Evolutionary conservation across 306 rosid species (phyloP), one percentile per base, ranked within the genome.

Genomic region (Cicer judaicum): DNA sequence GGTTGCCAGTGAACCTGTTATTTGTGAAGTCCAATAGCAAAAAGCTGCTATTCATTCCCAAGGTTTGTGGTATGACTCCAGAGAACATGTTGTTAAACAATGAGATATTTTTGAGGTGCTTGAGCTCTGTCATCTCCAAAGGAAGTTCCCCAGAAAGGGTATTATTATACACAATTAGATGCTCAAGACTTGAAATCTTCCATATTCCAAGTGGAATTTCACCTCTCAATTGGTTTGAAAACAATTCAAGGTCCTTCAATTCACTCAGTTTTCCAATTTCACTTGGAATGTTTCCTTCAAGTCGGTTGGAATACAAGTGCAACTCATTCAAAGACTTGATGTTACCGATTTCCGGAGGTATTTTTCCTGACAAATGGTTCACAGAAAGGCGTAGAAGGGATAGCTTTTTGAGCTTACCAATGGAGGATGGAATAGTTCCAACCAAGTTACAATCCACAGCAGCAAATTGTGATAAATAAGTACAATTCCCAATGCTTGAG

Each of bases 131-230:
- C 82, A 89, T 87, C 84, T 88, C 91, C 63, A 74, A 16, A 69
- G 97, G 96, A 1, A 93, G 78, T 39, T 89, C 88, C 36, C 97
- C 98, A 3, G 79, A 84, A 54, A 93, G 96, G 56, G 73, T 85
- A 44, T 93, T 93, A 18, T 83, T 80, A 67, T 91, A 89, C 67
- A 93, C 80, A 68, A 73, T 80, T 76, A 93, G 60, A 49, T 83
- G 24, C 81, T 84, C 40, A 46, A 93, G 96, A 61, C 83, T 70
- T 48, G 70, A 89, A 79, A 89, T 91, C 91, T 89, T 93, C 98
- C 98, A 93, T 10, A 93, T 70, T 57, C 90, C 83, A 4, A 77
- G 78, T 2, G 98, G 98, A 82, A 93, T 89, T 80, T 89, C 88
- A 24, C 98, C 98, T 0, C 63, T 82, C 73, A 93, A 76, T 36